Conservation (phyloP, 208 protist genomes). For the Vickermania spadyakhi region DNA sequence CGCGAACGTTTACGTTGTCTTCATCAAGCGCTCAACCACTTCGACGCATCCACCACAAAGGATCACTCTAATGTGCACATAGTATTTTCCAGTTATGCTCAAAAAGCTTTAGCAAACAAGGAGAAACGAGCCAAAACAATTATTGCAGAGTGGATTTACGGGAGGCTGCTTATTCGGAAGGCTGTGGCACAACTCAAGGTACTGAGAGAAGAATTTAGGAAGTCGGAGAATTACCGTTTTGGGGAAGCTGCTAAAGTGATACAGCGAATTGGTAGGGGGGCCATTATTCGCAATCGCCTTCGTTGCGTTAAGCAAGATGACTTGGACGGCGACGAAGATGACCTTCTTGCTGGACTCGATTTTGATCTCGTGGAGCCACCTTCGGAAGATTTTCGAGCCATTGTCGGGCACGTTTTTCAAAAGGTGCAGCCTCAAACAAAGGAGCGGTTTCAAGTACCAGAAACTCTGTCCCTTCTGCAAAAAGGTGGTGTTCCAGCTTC, state of each 20-base stretch:
- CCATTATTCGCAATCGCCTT: conserved; percentile 55
- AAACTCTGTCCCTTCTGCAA: background rate
- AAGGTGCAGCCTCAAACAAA: conserved; percentile 9
- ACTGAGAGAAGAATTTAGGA: conserved; percentile 8
- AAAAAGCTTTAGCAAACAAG: conserved; percentile 7
- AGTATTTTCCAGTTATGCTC: conserved; percentile 10
- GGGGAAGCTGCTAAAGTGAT: conserved; percentile 57
- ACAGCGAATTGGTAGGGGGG: conserved; percentile 80
- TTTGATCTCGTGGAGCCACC: conserved; percentile 11
- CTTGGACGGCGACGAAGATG: conserved; percentile 35
- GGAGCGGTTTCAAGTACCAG: conserved; percentile 14
- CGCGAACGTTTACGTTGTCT: background rate
- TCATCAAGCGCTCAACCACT: background rate
- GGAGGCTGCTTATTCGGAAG: conserved; percentile 9
- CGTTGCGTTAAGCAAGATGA: conserved; percentile 27
- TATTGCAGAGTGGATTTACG: conserved; percentile 22
- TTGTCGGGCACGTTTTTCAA: conserved; percentile 36
- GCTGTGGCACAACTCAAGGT: conserved; percentile 24
- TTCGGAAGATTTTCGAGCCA: conserved; percentile 13
- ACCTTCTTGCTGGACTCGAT: conserved; percentile 34
- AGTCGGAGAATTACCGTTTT: conserved; percentile 20
- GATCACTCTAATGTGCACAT: background rate
- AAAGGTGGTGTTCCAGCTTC: background rate
- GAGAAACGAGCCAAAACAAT: conserved; percentile 17
- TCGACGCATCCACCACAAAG: background rate